Percentiles rank a stretch among this genome's conserved stretches.
These are phyloP conservation scores for Phyllosticta ampelicida DNA, from an alignment of 2,329 filamentous ascomycete genomes.

Conservation along the genomic window DNA sequence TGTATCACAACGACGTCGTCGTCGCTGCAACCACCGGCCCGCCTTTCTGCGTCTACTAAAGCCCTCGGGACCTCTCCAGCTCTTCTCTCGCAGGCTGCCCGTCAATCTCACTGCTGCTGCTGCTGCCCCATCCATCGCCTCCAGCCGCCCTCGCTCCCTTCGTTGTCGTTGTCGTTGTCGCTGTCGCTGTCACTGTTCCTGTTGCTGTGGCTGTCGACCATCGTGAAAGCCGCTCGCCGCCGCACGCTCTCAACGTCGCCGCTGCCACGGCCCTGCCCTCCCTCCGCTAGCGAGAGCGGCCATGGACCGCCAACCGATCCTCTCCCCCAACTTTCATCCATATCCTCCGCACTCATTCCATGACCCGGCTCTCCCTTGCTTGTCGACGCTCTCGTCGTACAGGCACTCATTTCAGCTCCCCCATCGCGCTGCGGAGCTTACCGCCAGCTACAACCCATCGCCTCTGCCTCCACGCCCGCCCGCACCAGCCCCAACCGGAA, in stretches of 20 bases:
- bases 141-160: no score
- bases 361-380: slow-evolving; percentile 14
- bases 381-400: slow-evolving; percentile 24
- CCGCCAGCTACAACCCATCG: slow-evolving; percentile 20
- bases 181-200: no score
- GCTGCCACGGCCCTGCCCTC: slow-evolving; percentile 1
- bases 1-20: slow-evolving; percentile 28
- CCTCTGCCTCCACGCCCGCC: slow-evolving; percentile 9
- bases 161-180: no score
- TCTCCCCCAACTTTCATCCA: slow-evolving; percentile 11
- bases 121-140: no score
- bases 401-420: slow-evolving; percentile 26
- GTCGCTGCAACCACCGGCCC: slow-evolving; percentile 23
- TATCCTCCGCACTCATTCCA: slow-evolving; percentile 12
- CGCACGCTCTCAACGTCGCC: no score
- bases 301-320: slow-evolving; percentile 12
- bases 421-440: slow-evolving; percentile 30
- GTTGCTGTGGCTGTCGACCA: no score
- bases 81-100: no score
- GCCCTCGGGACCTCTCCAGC: slow-evolving; percentile 17
- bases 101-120: no score
- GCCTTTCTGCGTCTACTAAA: slow-evolving; percentile 29
- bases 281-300: slow-evolving; percentile 6
- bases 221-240: no score
- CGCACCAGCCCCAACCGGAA: slow-evolving; percentile 12